phyloP scores from a whole-genome alignment of 345 rosid genomes.

The Populus pruinosa region DNA sequence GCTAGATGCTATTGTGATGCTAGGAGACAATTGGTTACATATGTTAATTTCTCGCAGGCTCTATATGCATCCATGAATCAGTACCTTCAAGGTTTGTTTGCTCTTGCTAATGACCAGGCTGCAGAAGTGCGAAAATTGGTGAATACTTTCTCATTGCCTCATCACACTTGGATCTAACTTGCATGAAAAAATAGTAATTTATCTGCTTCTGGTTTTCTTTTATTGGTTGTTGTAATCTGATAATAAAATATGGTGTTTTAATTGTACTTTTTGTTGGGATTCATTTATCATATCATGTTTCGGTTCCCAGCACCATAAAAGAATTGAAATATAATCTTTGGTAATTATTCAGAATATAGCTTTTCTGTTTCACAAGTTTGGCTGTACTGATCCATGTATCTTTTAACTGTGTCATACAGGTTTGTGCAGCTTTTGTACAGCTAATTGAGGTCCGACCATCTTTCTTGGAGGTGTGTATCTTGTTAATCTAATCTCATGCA shows the following conservation, averaged over 20 bases:
- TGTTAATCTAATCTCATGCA: constrained; percentile 1
- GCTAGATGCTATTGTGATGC: constrained; percentile 1
- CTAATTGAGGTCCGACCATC: constrained; percentile 75
- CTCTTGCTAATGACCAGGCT: constrained; percentile 73
- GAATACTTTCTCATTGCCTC: constrained; percentile 17
- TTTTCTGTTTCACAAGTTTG: constrained; percentile 7
- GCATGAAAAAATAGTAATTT: not conserved
- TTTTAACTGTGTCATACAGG: constrained; percentile 42
- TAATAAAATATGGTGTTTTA: not conserved
- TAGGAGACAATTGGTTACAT: not conserved
- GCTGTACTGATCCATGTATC: constrained; percentile 7
- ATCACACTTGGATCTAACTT: not conserved
- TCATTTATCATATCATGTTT: not conserved
- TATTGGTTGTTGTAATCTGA: not conserved
- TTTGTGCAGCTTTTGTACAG: constrained; percentile 91
- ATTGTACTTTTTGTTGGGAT: too few relatives aligned
- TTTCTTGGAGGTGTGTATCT: constrained; percentile 62
- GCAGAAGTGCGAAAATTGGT: constrained; percentile 72
- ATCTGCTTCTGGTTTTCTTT: not conserved
- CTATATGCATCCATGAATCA: constrained; percentile 47
- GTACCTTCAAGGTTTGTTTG: constrained; percentile 85
- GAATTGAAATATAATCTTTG: not conserved
- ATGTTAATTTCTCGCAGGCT: constrained; percentile 47
- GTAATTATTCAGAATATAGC: not conserved
- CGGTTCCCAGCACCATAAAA: not conserved